Evolutionary conservation across 2,329 filamentous ascomycete species (phyloP).

Genomic region (Fusarium sp.): DNA sequence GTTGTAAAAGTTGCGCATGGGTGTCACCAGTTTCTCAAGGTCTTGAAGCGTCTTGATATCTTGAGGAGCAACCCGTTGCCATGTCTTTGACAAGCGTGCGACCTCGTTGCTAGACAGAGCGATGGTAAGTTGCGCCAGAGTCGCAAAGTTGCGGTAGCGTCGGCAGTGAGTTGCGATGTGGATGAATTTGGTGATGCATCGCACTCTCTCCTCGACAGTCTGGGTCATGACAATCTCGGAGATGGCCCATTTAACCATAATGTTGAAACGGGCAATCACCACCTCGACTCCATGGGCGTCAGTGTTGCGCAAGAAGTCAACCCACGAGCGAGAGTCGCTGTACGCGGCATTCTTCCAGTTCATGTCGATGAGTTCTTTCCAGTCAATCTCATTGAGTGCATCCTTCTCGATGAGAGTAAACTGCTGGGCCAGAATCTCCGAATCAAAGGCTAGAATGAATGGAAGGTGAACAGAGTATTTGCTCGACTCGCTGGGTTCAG

Average conservation of each 20-base stretch:
- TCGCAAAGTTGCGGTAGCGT: conserved; percentile 85
- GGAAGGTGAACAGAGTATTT: conserved; percentile 76
- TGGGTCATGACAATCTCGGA: conserved; percentile 85
- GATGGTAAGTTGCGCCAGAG: conserved; percentile 85
- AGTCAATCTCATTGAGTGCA: conserved; percentile 88
- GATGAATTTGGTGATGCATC: conserved; percentile 85
- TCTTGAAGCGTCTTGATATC: conserved; percentile 78
- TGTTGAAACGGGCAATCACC: conserved; percentile 88
- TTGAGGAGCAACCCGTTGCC: conserved; percentile 76
- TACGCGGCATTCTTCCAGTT: conserved; percentile 81
- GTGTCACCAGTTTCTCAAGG: conserved; percentile 81
- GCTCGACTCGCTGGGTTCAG: conserved; percentile 50
- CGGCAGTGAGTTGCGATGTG: conserved; percentile 85
- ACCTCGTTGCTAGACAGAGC: conserved; percentile 83
- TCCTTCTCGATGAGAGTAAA: conserved; percentile 91
- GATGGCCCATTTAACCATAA: conserved; percentile 89
- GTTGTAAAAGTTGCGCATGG: conserved; percentile 83
- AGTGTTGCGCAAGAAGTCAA: conserved; percentile 82
- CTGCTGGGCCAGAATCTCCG: conserved; percentile 83
- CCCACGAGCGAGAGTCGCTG: conserved; percentile 81
- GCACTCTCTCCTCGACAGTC: conserved; percentile 79
- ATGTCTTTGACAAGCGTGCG: conserved; percentile 77
- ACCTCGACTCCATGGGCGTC: conserved; percentile 85
- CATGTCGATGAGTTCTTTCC: conserved; percentile 89
- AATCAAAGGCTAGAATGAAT: conserved; percentile 86